phyloP scores from a whole-genome alignment of 371 early-diverging fungal genomes.

The Apophysomyces ossiformis region DNA sequence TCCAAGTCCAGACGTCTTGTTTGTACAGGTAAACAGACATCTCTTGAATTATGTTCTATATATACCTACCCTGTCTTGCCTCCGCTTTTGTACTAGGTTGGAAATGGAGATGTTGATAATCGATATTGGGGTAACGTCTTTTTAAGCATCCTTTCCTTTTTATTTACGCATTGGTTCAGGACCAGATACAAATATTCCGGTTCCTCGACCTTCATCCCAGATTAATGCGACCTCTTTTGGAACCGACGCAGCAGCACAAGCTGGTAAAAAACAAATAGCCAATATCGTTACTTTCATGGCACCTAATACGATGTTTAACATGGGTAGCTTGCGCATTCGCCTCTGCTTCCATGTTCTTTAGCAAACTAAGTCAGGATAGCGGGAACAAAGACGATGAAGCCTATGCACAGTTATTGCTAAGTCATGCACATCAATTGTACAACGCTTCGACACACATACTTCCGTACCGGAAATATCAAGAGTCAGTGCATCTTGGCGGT shows the following conservation, averaged over 20 bases:
- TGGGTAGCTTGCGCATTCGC: slow-evolving; percentile 53
- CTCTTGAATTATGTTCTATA: not conserved
- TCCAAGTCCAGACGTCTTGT: slow-evolving; percentile 27
- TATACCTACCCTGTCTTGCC: not conserved
- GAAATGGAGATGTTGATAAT: slow-evolving; percentile 22
- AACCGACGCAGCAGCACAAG: slow-evolving; percentile 55
- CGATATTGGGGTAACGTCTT: slow-evolving; percentile 25
- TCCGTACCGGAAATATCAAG: slow-evolving; percentile 46
- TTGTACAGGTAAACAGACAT: slow-evolving; percentile 13
- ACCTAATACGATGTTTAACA: no score
- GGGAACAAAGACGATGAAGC: slow-evolving; percentile 38
- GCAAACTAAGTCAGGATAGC: slow-evolving; percentile 5
- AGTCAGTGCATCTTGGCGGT: slow-evolving; percentile 31
- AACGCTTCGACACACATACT: slow-evolving; percentile 26
- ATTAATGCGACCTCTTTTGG: slow-evolving; percentile 50
- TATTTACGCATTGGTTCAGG: slow-evolving; percentile 13
- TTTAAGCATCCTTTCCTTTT: not conserved
- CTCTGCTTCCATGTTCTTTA: slow-evolving; percentile 50
- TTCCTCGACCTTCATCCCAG: slow-evolving; percentile 46
- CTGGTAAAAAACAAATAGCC: slow-evolving; percentile 18
- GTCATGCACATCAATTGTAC: slow-evolving; percentile 47
- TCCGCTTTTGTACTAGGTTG: slow-evolving; percentile 18
- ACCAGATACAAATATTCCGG: slow-evolving; percentile 36
- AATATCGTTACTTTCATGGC: no score
- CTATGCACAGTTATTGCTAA: slow-evolving; percentile 42